Percentiles rank a stretch among this genome's conserved stretches.
These are phyloP conservation scores for Ormosia emarginata DNA, from an alignment of 306 rosid genomes.

Conservation along the genomic window DNA sequence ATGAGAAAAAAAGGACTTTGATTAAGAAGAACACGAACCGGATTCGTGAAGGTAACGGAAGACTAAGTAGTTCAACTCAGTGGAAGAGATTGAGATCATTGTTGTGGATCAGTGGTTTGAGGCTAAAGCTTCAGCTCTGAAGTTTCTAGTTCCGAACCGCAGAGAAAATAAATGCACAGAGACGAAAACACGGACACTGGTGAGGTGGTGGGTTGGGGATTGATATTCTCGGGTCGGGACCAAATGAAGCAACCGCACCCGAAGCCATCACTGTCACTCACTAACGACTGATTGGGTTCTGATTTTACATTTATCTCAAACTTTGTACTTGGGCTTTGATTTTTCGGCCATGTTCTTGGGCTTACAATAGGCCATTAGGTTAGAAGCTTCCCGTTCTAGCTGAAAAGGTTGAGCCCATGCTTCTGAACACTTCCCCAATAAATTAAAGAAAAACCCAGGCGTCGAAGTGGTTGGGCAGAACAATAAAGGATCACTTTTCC, in stretches of 20 bases:
- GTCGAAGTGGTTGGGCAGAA: no score
- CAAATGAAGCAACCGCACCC: not conserved
- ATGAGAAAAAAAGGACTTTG: not conserved
- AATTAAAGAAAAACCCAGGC: no score
- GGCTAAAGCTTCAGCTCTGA: not conserved
- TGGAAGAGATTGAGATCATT: slow-evolving; percentile 37
- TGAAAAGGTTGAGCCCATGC: no score
- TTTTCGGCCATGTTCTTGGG: no score
- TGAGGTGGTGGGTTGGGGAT: not conserved
- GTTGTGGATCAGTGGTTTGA: slow-evolving; percentile 12
- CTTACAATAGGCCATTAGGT: no score
- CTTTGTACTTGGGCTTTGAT: no score
- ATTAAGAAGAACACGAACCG: slow-evolving; percentile 13
- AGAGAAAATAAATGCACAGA: not conserved
- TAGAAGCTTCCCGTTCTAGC: no score
- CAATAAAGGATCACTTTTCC: no score
- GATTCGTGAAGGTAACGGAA: slow-evolving; percentile 70
- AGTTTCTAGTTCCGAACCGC: not conserved
- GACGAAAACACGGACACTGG: not conserved
- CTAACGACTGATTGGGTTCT: not conserved
- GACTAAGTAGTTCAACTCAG: slow-evolving; percentile 56
- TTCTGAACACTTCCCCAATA: no score
- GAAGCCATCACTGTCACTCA: not conserved
- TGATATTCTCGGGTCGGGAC: not conserved
- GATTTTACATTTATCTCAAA: no score